phyloP scores from a whole-genome alignment of 352 stramenopile genomes.

The Phytophthora sansomeana region DNA sequence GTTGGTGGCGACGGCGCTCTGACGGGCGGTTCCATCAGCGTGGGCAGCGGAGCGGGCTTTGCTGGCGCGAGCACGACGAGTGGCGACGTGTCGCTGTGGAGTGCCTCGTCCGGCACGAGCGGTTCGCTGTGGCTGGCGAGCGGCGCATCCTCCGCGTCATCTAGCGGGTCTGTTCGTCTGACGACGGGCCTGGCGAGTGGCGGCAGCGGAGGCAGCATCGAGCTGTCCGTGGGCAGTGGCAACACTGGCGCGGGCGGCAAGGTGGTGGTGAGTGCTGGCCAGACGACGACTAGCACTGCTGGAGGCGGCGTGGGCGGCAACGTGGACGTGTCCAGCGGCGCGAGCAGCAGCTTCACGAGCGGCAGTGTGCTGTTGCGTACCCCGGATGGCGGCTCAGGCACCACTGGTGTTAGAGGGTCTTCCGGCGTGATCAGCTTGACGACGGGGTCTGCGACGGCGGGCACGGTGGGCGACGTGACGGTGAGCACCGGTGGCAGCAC shows the following conservation, averaged over 20 bases:
- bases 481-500: conserved; percentile 13
- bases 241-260: neutral
- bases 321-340: conserved; percentile 10
- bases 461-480: conserved; percentile 41
- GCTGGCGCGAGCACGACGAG: no score
- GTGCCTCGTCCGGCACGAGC: no score
- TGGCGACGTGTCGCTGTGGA: no score
- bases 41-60: conserved; percentile 28
- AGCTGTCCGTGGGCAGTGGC: conserved; percentile 6
- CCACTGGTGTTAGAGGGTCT: conserved; percentile 10
- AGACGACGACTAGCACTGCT: conserved; percentile 8
- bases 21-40: conserved; percentile 15
- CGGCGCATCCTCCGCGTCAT: no score
- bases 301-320: conserved; percentile 20
- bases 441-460: conserved; percentile 48
- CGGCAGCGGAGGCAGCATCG: conserved; percentile 8
- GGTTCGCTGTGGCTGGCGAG: no score
- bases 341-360: conserved; percentile 17
- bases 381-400: conserved; percentile 6
- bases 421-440: conserved; percentile 13
- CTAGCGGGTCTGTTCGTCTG: conserved; percentile 14
- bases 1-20: neutral
- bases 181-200: conserved; percentile 16
- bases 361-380: conserved; percentile 13
- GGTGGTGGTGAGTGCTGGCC: conserved; percentile 1